These are phyloP conservation scores for Aspergillus tamarii DNA, from an alignment of 2,329 filamentous ascomycete species.

Conservation along the genomic window DNA sequence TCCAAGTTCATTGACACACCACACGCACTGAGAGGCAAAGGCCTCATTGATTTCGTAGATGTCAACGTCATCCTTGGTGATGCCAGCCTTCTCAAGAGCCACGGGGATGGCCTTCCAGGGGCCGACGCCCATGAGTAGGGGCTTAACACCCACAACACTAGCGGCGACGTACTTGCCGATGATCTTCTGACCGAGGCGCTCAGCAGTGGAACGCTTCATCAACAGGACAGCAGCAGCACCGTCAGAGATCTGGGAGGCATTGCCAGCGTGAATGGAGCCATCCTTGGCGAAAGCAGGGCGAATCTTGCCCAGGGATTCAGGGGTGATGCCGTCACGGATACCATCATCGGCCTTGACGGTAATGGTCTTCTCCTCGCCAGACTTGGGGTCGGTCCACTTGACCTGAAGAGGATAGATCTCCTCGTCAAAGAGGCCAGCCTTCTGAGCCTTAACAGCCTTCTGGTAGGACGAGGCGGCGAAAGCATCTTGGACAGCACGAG, in stretches of 20 bases:
- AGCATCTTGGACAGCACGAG: conserved; percentile 77
- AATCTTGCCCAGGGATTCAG: conserved; percentile 88
- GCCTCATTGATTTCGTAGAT: conserved; percentile 99
- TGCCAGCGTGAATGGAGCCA: conserved; percentile 93
- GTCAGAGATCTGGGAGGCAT: conserved; percentile 93
- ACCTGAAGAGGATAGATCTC: conserved; percentile 88
- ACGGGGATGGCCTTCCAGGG: conserved; percentile 96
- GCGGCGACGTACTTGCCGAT: conserved; percentile 90
- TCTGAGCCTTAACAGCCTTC: conserved; percentile 84
- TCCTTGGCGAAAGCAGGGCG: conserved; percentile 86
- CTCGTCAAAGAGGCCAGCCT: conserved; percentile 85
- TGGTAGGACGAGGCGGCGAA: conserved; percentile 93
- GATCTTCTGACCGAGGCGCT: conserved; percentile 84
- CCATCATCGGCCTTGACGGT: conserved; percentile 87
- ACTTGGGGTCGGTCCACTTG: conserved; percentile 88
- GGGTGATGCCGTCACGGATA: conserved; percentile 80
- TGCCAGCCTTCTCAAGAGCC: conserved; percentile 82
- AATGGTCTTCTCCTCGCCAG: conserved; percentile 79
- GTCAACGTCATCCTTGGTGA: conserved; percentile 87
- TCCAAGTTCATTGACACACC: conserved; percentile 86
- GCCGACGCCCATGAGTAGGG: conserved; percentile 92
- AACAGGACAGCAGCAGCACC: conserved; percentile 92
- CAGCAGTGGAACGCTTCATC: conserved; percentile 91
- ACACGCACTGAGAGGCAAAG: conserved; percentile 92
- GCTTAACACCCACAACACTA: conserved; percentile 84